Percentiles rank a stretch among this genome's conserved stretches.
Conservation (phyloP, 2,329 filamentous ascomycete species). For the Phyllosticta citrichinensis region DNA sequence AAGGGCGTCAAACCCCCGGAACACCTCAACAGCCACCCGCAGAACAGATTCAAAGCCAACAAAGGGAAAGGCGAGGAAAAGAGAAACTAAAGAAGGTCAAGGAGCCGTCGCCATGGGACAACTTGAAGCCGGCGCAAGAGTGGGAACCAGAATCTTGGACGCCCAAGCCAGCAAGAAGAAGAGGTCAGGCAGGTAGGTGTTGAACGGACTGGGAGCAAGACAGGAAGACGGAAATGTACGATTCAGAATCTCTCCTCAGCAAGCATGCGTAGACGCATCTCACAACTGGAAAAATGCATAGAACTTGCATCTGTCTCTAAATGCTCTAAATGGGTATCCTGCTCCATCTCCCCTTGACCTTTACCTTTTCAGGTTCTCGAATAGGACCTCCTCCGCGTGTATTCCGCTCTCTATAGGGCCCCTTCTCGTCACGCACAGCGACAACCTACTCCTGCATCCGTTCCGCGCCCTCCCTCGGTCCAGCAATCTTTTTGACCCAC, state of each 20-base stretch:
- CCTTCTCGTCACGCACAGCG: not conserved
- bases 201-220: not conserved
- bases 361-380: too few relatives aligned
- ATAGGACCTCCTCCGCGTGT: not conserved
- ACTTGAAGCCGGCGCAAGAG: constrained; percentile 30
- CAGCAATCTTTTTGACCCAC: constrained; percentile 32
- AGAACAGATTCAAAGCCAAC: constrained; percentile 16
- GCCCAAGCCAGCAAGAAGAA: constrained; percentile 28
- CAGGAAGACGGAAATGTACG: not conserved
- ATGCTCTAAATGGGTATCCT: too few relatives aligned
- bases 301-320: too few relatives aligned
- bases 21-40: constrained; percentile 20
- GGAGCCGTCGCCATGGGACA: constrained; percentile 31
- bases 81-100: constrained; percentile 19
- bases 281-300: too few relatives aligned
- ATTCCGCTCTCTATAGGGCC: not conserved
- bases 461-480: not conserved
- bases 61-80: constrained; percentile 20
- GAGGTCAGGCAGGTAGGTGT: not conserved
- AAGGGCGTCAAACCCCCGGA: constrained; percentile 17
- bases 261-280: not conserved
- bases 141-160: constrained; percentile 40
- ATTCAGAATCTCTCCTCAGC: not conserved
- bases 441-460: not conserved
- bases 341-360: too few relatives aligned